phyloP scores from a whole-genome alignment of 495 filamentous ascomycete species.

The Aspergillus saccharolyticus region DNA sequence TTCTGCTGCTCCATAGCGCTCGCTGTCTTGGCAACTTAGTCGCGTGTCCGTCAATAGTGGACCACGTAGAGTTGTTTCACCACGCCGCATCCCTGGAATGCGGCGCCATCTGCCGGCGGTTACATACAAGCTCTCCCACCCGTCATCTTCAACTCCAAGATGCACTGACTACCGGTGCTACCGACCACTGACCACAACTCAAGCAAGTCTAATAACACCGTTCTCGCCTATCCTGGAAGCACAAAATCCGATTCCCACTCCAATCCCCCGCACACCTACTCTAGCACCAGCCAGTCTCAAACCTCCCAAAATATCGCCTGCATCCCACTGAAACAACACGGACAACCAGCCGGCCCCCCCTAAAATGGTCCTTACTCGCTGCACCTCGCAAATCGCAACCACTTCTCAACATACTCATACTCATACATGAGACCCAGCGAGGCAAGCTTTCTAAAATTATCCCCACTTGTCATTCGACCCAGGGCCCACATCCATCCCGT shows the following conservation, averaged over 20 bases:
- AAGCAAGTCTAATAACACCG: too few relatives aligned
- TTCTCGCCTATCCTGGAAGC: too few relatives aligned
- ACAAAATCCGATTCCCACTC: too few relatives aligned
- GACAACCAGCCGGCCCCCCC: not conserved
- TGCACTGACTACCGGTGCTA: not conserved
- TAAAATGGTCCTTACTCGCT: slow-evolving; percentile 2
- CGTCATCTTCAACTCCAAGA: not conserved
- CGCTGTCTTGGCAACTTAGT: not conserved
- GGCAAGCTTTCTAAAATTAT: not conserved
- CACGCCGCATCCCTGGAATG: not conserved
- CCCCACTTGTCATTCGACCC: not conserved
- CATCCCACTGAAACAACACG: slow-evolving; percentile 10
- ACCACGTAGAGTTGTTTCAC: slow-evolving; percentile 4
- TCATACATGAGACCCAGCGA: too few relatives aligned
- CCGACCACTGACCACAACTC: not conserved
- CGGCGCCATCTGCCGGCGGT: not conserved
- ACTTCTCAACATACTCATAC: too few relatives aligned
- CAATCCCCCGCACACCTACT: not conserved
- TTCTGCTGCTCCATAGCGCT: not conserved
- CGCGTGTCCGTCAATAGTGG: slow-evolving; percentile 3
- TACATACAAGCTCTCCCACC: not conserved
- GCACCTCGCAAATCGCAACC: not conserved
- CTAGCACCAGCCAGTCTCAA: not conserved
- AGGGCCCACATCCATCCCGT: not conserved
- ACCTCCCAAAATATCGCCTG: not conserved